Conservation (phyloP, 345 rosid species). For the Eucalyptus cloeziana region DNA sequence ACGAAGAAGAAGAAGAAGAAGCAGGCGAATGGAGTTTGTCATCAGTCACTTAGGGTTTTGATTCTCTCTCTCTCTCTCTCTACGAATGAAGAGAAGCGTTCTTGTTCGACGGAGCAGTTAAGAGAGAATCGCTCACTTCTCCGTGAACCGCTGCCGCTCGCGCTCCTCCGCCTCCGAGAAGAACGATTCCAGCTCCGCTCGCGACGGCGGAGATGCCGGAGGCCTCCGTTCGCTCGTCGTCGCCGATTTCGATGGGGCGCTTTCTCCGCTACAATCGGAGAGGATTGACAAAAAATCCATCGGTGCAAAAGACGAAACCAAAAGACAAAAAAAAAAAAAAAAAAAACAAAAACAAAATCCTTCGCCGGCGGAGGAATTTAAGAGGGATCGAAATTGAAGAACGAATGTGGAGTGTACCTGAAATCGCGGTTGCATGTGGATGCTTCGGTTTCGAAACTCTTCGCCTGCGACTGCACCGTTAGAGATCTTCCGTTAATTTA, state of each 20-base stretch:
- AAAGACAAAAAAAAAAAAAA: background rate
- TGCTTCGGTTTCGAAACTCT: conserved; percentile 24
- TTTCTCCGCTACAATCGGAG: conserved; percentile 2
- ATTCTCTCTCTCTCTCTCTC: background rate
- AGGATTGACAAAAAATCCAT: background rate
- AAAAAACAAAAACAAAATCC: fast-evolving
- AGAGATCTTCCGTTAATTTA: background rate
- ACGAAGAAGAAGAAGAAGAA: background rate
- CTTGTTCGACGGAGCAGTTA: background rate
- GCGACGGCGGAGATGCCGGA: conserved; percentile 4
- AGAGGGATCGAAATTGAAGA: background rate
- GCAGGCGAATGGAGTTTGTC: background rate
- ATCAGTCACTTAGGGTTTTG: conserved; percentile 23
- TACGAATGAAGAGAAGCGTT: background rate
- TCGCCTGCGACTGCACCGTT: conserved; percentile 7
- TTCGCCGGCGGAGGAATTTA: background rate
- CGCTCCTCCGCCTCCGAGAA: conserved; percentile 34
- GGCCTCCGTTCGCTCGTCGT: background rate
- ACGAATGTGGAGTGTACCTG: background rate
- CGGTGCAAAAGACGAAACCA: background rate
- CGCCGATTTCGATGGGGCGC: conserved; percentile 1
- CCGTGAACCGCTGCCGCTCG: conserved; percentile 30
- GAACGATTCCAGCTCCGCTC: conserved; percentile 43
- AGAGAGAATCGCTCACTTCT: conserved; percentile 19
- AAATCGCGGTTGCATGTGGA: conserved; percentile 17